Evolutionary conservation across 2,329 filamentous ascomycete genomes (phyloP), one percentile per base, ranked within the genome.

Genomic region (Fusarium sulawesiense): DNA sequence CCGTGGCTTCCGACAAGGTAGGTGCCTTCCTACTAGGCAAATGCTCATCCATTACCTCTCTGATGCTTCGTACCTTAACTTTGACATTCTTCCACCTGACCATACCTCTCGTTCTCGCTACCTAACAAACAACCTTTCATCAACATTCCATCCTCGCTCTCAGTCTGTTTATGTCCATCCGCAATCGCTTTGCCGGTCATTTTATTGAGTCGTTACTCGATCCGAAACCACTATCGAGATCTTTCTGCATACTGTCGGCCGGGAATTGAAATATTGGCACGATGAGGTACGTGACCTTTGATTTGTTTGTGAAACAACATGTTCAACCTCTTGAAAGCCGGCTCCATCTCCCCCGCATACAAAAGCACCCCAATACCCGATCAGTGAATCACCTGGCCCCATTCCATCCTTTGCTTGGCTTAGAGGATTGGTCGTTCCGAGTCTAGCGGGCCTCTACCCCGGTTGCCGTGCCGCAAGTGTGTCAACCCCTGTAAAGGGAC

Each of bases 391-490:
- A 66, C 62, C 44, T 55, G 48, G 63, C 21, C 48, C 63, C 62
- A 49, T 66, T 55, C 54, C 65, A 64, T 55, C 45, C 64, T 60
- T 40, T 64, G 51, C 51, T 67, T 57, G 60, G 59, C 44, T 46
- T 60, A 56, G 34, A 56, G 42, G 48, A 41, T 58, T 54, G 51
- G 45, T 58, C 32, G 51, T 49, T 66, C 58, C 34, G 44, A 60
- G 58, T 60, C 50, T 68, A 64, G 67, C 55, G 67, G 51, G 49
- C 48, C 67, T 34, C 57, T 56, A 27, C 67, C 66, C 67, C 63
- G 50, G 54, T 59, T 58, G 50, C 63, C 57, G 62, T 68, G 64
- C 64, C 57, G 51, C 66, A 70, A 70, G 66, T 66, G 56, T 57
- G 55, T 56, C 56, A 34, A 58, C 23, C 56, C 65, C 57, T 68